phyloP scores from a whole-genome alignment of 2,329 filamentous ascomycete species.

The Paecilomyces niveus region DNA sequence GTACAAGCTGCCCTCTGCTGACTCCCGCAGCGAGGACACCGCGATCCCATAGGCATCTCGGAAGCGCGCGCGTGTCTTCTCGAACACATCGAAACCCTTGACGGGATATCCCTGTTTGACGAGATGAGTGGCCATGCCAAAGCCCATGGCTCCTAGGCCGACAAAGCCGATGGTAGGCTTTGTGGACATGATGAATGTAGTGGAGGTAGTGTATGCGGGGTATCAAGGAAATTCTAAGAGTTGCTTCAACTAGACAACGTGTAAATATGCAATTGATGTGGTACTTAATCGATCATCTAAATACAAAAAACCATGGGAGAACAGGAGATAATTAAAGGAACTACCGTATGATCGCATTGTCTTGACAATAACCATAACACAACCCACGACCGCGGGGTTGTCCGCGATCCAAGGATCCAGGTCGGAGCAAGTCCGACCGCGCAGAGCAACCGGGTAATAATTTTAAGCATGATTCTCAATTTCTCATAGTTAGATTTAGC shows the following conservation, averaged over 20 bases:
- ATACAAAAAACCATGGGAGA: background rate
- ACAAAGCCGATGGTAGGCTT: constrained; percentile 57
- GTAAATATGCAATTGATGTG: background rate
- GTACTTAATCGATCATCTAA: background rate
- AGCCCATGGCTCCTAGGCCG: constrained; percentile 74
- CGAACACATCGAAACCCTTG: constrained; percentile 65
- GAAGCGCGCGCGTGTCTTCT: constrained; percentile 60
- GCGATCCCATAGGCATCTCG: constrained; percentile 53
- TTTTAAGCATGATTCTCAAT: background rate
- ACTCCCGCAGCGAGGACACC: constrained; percentile 54
- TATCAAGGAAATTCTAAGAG: background rate
- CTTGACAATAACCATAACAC: background rate
- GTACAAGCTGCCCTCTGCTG: constrained; percentile 53
- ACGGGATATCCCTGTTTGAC: constrained; percentile 60
- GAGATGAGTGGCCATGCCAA: constrained; percentile 72
- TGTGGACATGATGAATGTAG: constrained; percentile 21
- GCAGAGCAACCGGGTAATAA: background rate
- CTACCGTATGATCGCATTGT: background rate
- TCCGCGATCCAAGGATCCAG: background rate
- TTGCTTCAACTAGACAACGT: background rate
- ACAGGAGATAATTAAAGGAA: background rate
- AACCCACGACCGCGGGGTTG: background rate
- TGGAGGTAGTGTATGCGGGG: background rate
- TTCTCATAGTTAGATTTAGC: no score
- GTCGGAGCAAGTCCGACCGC: background rate